A percentile compares a stretch with the other conserved stretches of the same genome.
These are phyloP conservation scores for Neonectria faginata DNA, from an alignment of 2,329 filamentous ascomycete genomes.

Conservation along the genomic window DNA sequence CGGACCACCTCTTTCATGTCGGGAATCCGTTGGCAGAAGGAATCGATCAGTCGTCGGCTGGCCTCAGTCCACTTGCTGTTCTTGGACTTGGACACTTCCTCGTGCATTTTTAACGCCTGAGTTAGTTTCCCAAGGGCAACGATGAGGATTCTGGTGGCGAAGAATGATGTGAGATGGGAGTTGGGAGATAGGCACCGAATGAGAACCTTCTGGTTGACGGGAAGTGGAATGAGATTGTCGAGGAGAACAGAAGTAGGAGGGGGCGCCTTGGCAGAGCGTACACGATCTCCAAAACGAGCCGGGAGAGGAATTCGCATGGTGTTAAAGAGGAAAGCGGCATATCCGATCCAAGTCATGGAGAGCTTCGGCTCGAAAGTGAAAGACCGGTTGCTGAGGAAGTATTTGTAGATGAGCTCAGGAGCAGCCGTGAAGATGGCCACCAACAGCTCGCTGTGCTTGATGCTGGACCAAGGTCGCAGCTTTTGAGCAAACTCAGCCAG, in stretches of 20 bases:
- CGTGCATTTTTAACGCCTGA: conserved; percentile 71
- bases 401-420: conserved; percentile 89
- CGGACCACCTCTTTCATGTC: conserved; percentile 83
- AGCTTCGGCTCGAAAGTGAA: conserved; percentile 93
- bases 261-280: conserved; percentile 72
- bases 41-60: conserved; percentile 73
- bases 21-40: conserved; percentile 83
- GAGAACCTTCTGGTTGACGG: conserved; percentile 83
- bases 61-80: conserved; percentile 75
- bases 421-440: conserved; percentile 82
- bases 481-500: conserved; percentile 83
- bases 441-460: conserved; percentile 83
- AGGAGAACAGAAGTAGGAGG: conserved; percentile 83
- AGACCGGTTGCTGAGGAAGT: conserved; percentile 82
- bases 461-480: conserved; percentile 85
- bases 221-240: conserved; percentile 87
- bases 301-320: conserved; percentile 82
- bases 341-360: conserved; percentile 94
- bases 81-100: conserved; percentile 54
- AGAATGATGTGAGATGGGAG: conserved; percentile 84
- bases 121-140: conserved; percentile 83
- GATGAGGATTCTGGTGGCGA: conserved; percentile 83
- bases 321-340: conserved; percentile 88
- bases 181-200: conserved; percentile 82
- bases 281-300: conserved; percentile 74